A percentile compares a stretch with the other conserved stretches of the same genome.
These are phyloP conservation scores for Petunia secreta DNA, from an alignment of 257 asterid species.

Conservation along the genomic window DNA sequence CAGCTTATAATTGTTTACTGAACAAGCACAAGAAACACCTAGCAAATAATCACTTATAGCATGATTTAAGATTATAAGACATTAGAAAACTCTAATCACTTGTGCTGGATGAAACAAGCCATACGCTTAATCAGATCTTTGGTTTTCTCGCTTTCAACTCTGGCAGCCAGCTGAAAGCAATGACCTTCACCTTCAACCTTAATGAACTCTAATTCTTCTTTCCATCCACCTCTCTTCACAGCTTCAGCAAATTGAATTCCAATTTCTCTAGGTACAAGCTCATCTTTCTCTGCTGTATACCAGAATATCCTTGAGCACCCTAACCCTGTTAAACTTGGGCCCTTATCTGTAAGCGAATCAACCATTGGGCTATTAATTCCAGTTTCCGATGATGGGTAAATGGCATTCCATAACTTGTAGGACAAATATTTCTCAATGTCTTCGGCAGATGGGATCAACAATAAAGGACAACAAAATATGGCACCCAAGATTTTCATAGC, in stretches of 20 bases:
- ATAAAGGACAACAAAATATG: constrained; percentile 25
- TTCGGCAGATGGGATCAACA: constrained; percentile 20
- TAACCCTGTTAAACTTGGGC: constrained; percentile 7
- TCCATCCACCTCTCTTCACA: constrained; percentile 28
- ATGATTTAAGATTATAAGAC: no score
- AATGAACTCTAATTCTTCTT: constrained; percentile 27
- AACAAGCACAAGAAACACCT: no score
- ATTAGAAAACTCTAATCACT: no score
- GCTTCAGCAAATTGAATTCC: constrained; percentile 11
- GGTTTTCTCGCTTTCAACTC: constrained; percentile 11
- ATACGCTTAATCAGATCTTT: constrained; percentile 8
- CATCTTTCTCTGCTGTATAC: background rate
- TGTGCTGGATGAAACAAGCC: constrained; percentile 6
- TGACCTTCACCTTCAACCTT: constrained; percentile 32
- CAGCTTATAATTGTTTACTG: no score
- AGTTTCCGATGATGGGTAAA: background rate
- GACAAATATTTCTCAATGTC: background rate
- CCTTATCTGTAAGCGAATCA: constrained; percentile 4
- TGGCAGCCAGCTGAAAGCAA: constrained; percentile 16
- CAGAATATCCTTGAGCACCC: constrained; percentile 26
- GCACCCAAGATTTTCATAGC: constrained; percentile 21
- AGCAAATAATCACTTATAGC: no score
- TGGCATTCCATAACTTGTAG: background rate
- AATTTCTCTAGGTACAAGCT: background rate
- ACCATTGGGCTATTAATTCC: constrained; percentile 28